Evolutionary conservation across 345 rosid species (phyloP), one percentile per base, ranked within the genome.

Genomic region (Populus nigra): DNA sequence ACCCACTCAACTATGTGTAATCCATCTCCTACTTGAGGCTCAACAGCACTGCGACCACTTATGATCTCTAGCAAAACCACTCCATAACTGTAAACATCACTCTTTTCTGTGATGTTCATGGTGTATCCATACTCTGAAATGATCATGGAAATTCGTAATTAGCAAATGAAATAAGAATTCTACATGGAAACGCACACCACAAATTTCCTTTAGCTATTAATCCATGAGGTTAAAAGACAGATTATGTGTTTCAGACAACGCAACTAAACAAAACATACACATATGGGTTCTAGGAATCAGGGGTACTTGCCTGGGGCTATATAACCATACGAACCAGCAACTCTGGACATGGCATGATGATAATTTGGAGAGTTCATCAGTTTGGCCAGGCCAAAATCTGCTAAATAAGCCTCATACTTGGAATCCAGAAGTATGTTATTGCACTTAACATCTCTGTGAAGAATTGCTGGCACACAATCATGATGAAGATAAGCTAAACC

Each of bases 1-100:
- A 95, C 98, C 98, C 99, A 95, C 76, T 95, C 98, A 0, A 95
- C 98, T 20, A 95, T 95, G 84, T 95, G 99, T 31, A 89, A 78
- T 8, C 97, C 97, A 8, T 92, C 97, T 16, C 90, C 96, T 2
- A 85, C 81, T 47, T 85, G 97, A 0, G 94, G 73, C 78, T 86
- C 90, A 45, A 95, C 89, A 0, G 98, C 99, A 8, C 96, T 91
- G 43, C 97, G 90, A 1, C 98, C 97, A 13, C 93, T 90, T 59
- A 95, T 82, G 71, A 95, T 93, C 85, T 95, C 97, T 1, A 95
- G 88, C 79, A 95, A 78, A n/a, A 95, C 98, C 55, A 93, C 97
- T 7, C 98, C 98, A 22, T 93, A 95, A 70, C 98, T 95, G 72
- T 91, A 93, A 27, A 93, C 99, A 76, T 95, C 99, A 62, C 98